These are phyloP conservation scores for Tylopilus orsonianus DNA, from an alignment of 1,284 basidiomycete species.

Conservation along the genomic window DNA sequence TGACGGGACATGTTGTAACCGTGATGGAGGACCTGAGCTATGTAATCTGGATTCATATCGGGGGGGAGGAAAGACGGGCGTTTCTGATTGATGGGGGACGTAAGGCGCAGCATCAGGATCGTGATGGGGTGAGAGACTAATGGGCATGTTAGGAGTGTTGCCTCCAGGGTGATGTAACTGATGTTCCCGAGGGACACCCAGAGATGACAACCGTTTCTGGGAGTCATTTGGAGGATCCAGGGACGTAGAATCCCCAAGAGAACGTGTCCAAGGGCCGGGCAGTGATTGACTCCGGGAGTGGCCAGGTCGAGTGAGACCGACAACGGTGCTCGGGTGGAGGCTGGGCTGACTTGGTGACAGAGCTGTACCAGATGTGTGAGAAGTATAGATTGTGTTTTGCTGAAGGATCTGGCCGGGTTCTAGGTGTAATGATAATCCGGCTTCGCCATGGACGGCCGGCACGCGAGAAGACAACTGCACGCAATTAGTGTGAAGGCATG, in stretches of 20 bases:
- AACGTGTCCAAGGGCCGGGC: conserved; percentile 5
- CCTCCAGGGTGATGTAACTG: conserved; percentile 10
- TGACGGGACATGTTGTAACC: conserved; percentile 6
- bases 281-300: conserved; percentile 14
- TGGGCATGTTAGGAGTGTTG: conserved; percentile 7
- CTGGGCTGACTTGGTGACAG: conserved; percentile 2
- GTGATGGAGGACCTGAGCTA: conserved; percentile 10
- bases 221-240: not conserved
- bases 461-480: conserved; percentile 11
- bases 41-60: conserved; percentile 19
- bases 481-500: conserved; percentile 13
- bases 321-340: conserved; percentile 2
- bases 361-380: conserved; percentile 4
- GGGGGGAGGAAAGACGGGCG: conserved; percentile 23
- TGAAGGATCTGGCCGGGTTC: conserved; percentile 56
- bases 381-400: conserved; percentile 20
- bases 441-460: conserved; percentile 1
- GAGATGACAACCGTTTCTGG: conserved; percentile 7
- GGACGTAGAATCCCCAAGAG: not conserved
- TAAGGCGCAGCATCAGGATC: conserved; percentile 13
- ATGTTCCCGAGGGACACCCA: conserved; percentile 14
- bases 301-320: conserved; percentile 5
- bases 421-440: conserved; percentile 42
- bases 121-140: conserved; percentile 7
- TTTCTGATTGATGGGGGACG: conserved; percentile 13